A percentile compares a stretch with the other conserved stretches of the same genome.
Conservation (phyloP, 2,329 filamentous ascomycete genomes). For the Nemania diffusa region DNA sequence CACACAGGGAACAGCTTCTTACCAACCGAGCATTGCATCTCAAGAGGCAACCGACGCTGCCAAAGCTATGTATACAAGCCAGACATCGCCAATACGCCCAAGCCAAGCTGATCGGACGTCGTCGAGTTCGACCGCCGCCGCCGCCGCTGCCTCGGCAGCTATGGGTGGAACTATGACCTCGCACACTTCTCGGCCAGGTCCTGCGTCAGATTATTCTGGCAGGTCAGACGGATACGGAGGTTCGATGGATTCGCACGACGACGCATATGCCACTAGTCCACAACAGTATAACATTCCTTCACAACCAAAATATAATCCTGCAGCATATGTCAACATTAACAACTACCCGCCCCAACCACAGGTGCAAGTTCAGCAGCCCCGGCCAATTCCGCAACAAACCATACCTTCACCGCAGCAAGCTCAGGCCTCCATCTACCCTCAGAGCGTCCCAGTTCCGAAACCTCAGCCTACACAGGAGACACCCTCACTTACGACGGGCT, state of each 20-base stretch:
- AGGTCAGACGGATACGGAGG: conserved; percentile 49
- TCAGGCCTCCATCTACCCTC: conserved; percentile 50
- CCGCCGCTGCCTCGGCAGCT: conserved; percentile 63
- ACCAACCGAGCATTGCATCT: conserved; percentile 53
- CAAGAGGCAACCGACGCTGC: conserved; percentile 70
- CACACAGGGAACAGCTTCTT: conserved; percentile 41
- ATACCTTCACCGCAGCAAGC: conserved; percentile 46
- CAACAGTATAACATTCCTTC: conserved; percentile 47
- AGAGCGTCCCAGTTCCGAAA: conserved; percentile 50
- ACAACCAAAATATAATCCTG: conserved; percentile 79
- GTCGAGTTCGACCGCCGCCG: conserved; percentile 64
- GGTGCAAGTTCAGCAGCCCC: conserved; percentile 53
- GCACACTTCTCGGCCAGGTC: conserved; percentile 45
- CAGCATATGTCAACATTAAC: conserved; percentile 75
- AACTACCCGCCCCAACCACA: conserved; percentile 59
- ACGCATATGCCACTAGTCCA: conserved; percentile 44
- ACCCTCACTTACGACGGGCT: conserved; percentile 49
- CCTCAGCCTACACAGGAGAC: conserved; percentile 54
- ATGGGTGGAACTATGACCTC: conserved; percentile 63
- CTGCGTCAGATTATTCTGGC: conserved; percentile 49
- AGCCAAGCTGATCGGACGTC: conserved; percentile 64
- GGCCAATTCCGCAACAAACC: conserved; percentile 50
- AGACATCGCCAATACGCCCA: conserved; percentile 63
- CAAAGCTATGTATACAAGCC: conserved; percentile 69
- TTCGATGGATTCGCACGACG: conserved; percentile 45